Evolutionary conservation across 2,329 filamentous ascomycete genomes (phyloP).

Genomic region (Leptographium galeiforme): DNA sequence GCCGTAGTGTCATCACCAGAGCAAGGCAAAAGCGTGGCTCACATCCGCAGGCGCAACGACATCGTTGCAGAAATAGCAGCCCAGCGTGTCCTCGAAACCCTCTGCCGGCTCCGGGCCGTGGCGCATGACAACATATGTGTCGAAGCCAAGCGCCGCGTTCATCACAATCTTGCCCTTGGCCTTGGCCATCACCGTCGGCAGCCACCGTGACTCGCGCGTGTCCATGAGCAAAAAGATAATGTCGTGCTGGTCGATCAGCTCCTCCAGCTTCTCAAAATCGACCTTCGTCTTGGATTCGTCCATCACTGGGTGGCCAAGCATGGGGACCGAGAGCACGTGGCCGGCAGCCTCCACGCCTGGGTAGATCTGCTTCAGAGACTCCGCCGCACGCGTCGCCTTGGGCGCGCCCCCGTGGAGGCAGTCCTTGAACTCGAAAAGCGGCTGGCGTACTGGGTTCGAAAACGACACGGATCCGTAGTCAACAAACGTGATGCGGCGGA

Average conservation of each 20-base stretch:
- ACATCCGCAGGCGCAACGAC: conserved; percentile 90
- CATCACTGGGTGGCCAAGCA: conserved; percentile 81
- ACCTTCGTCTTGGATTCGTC: conserved; percentile 55
- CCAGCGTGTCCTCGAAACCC: conserved; percentile 53
- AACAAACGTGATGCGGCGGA: conserved; percentile 87
- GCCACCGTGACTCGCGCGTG: conserved; percentile 84
- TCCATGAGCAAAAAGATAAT: conserved; percentile 96
- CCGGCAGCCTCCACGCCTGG: conserved; percentile 76
- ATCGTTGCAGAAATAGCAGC: conserved; percentile 98
- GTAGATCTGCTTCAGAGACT: conserved; percentile 73
- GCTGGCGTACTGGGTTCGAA: conserved; percentile 91
- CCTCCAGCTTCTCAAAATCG: conserved; percentile 64
- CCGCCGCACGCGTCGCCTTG: conserved; percentile 72
- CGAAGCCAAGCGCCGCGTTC: conserved; percentile 92
- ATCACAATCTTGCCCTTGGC: conserved; percentile 86
- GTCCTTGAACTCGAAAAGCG: conserved; percentile 80
- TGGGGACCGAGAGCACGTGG: conserved; percentile 75
- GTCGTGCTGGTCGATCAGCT: conserved; percentile 73
- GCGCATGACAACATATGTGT: conserved; percentile 94
- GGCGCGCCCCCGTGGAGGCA: conserved; percentile 72
- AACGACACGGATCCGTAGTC: conserved; percentile 90
- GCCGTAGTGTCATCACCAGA: neutral
- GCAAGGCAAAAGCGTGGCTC: conserved; percentile 25
- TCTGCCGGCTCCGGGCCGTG: conserved; percentile 57
- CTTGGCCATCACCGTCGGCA: conserved; percentile 94